Conservation (phyloP, 2,329 filamentous ascomycete species). For the Anisogramma anomala region DNA sequence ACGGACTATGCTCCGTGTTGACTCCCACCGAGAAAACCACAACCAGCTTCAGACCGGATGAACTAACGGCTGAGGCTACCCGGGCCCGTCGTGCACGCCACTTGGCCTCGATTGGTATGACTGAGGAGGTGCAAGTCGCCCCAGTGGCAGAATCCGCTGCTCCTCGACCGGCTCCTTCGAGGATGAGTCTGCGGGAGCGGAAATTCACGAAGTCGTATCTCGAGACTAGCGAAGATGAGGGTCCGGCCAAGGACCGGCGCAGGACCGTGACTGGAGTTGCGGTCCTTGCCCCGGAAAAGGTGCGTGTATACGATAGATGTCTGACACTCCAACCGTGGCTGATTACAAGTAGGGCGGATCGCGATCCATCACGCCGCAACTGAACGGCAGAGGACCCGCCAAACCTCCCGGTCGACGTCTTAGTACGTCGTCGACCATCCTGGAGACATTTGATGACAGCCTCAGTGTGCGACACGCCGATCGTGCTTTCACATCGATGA, state of each 20-base stretch:
- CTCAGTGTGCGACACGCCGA: constrained; percentile 12
- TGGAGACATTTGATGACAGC: constrained; percentile 19
- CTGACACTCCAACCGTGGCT: constrained; percentile 5
- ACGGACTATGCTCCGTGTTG: constrained; percentile 71
- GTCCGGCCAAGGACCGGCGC: constrained; percentile 38
- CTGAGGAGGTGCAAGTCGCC: constrained; percentile 17
- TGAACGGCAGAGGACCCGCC: constrained; percentile 17
- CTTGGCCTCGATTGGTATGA: constrained; percentile 30
- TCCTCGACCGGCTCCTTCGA: constrained; percentile 34
- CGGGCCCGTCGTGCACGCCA: constrained; percentile 54
- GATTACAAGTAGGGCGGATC: constrained; percentile 22
- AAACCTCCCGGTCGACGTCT: constrained; percentile 34
- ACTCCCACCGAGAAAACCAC: constrained; percentile 68
- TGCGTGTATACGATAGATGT: constrained; percentile 13
- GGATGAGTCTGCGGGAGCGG: constrained; percentile 64
- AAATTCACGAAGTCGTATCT: constrained; percentile 46
- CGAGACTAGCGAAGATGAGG: constrained; percentile 36
- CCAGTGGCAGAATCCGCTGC: constrained; percentile 19
- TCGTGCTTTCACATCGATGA: constrained; percentile 31
- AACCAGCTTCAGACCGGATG: constrained; percentile 63
- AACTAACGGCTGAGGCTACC: constrained; percentile 60
- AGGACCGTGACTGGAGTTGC: constrained; percentile 48
- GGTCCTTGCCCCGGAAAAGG: constrained; percentile 35
- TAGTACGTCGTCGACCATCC: constrained; percentile 34
- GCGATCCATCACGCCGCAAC: constrained; percentile 23